Evolutionary conservation across 139 green algal species (phyloP).

Genomic region (Eudorina sp.): DNA sequence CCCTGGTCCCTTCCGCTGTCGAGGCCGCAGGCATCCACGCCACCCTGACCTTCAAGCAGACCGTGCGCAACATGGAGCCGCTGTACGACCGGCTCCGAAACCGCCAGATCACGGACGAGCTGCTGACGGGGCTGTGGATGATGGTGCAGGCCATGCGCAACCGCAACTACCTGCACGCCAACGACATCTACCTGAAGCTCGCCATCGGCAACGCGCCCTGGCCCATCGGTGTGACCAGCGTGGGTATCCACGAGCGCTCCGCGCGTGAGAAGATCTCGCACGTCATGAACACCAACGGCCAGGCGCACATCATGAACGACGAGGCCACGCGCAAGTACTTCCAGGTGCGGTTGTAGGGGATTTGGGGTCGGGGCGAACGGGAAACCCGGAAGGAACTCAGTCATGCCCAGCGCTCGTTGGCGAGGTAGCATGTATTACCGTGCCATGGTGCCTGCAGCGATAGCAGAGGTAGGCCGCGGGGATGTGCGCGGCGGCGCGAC

Average conservation of each 20-base stretch:
- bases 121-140: constrained; percentile 77
- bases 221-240: constrained; percentile 95
- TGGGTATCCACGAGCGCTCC: constrained; percentile 94
- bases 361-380: background rate
- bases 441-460: too few species aligned
- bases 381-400: background rate
- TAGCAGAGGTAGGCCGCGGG: too few species aligned
- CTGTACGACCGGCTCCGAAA: constrained; percentile 85
- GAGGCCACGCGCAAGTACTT: constrained; percentile 96
- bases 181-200: constrained; percentile 96
- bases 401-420: too few species aligned
- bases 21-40: constrained; percentile 74
- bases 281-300: constrained; percentile 73
- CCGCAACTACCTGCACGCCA: constrained; percentile 95
- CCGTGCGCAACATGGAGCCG: constrained; percentile 87
- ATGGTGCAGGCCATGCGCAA: constrained; percentile 80
- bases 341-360: constrained; percentile 53
- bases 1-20: too few species aligned
- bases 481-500: too few species aligned
- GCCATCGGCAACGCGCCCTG: constrained; percentile 96
- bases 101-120: constrained; percentile 78
- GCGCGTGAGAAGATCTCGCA: constrained; percentile 97
- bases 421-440: too few species aligned
- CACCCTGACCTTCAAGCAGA: constrained; percentile 84
- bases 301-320: constrained; percentile 99